Evolutionary conservation across 2,329 filamentous ascomycete species (phyloP).

Genomic region (Cytospora chrysosperma): DNA sequence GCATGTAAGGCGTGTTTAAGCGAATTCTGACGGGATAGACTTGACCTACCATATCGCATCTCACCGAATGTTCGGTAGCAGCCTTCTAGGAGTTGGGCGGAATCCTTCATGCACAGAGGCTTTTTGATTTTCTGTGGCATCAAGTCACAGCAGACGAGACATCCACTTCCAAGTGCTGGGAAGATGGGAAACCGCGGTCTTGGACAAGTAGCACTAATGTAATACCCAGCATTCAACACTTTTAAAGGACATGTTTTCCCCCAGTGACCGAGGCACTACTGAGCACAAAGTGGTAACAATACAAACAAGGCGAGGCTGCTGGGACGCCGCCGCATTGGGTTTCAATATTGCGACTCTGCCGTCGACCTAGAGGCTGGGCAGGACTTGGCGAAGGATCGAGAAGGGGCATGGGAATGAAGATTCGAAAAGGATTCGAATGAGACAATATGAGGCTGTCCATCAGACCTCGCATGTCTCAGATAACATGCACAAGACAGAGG

Average conservation of each 20-base stretch:
- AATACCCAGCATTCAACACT: background rate
- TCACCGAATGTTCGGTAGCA: background rate
- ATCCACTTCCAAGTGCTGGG: conserved; percentile 11
- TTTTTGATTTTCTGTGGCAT: background rate
- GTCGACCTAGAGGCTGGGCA: background rate
- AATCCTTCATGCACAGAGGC: background rate
- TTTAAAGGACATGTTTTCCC: background rate
- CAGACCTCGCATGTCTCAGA: background rate
- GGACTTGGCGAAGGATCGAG: background rate
- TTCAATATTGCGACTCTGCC: background rate
- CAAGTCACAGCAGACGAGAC: conserved; percentile 4
- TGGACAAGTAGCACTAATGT: conserved; percentile 14
- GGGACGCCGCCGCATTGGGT: background rate
- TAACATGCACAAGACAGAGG: background rate
- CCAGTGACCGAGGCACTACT: background rate
- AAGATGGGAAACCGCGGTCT: conserved; percentile 1
- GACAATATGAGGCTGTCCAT: background rate
- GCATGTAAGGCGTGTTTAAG: conserved; percentile 57
- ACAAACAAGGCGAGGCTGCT: background rate
- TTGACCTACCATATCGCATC: background rate
- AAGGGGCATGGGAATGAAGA: background rate
- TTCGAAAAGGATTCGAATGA: background rate
- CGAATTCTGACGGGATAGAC: background rate
- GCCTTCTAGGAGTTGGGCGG: conserved; percentile 1
- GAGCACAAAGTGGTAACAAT: background rate